Percentiles rank a stretch among this genome's conserved stretches.
phyloP scores from a whole-genome alignment of 345 rosid species.

The Aquilaria malaccensis region DNA sequence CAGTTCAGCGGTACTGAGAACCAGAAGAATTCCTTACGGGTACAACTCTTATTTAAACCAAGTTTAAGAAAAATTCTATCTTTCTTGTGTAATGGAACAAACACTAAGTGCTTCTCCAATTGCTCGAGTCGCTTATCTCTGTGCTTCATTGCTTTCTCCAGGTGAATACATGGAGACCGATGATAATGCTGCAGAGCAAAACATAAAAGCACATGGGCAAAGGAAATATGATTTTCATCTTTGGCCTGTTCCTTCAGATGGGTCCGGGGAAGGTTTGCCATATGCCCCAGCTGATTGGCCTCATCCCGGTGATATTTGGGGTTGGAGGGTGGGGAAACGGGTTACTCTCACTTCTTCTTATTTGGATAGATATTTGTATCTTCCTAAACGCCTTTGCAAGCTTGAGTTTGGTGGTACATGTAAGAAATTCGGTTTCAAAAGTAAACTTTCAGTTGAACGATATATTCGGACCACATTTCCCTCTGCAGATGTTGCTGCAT shows the following conservation, averaged over 20 bases:
- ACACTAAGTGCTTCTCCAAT: too few relatives aligned
- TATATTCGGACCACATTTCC: background rate
- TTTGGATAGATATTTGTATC: slow-evolving; percentile 61
- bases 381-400: slow-evolving; percentile 36
- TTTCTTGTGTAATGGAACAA: too few relatives aligned
- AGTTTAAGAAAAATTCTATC: too few relatives aligned
- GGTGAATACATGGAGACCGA: slow-evolving; percentile 20
- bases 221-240: slow-evolving; percentile 20
- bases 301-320: slow-evolving; percentile 52
- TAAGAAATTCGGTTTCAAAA: slow-evolving; percentile 8
- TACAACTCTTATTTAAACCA: too few relatives aligned
- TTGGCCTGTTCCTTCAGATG: slow-evolving; percentile 35
- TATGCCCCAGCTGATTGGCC: slow-evolving; percentile 76
- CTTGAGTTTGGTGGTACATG: background rate
- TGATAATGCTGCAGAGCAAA: slow-evolving; percentile 24
- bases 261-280: slow-evolving; percentile 53
- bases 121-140: background rate
- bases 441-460: slow-evolving; percentile 17
- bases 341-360: slow-evolving; percentile 27
- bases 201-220: slow-evolving; percentile 6
- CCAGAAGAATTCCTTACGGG: too few relatives aligned
- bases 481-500: slow-evolving; percentile 6
- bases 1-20: too few relatives aligned
- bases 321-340: slow-evolving; percentile 64
- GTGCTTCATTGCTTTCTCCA: too few relatives aligned